These are phyloP conservation scores for Podospora appendiculata DNA, from an alignment of 495 filamentous ascomycete genomes.

Conservation along the genomic window DNA sequence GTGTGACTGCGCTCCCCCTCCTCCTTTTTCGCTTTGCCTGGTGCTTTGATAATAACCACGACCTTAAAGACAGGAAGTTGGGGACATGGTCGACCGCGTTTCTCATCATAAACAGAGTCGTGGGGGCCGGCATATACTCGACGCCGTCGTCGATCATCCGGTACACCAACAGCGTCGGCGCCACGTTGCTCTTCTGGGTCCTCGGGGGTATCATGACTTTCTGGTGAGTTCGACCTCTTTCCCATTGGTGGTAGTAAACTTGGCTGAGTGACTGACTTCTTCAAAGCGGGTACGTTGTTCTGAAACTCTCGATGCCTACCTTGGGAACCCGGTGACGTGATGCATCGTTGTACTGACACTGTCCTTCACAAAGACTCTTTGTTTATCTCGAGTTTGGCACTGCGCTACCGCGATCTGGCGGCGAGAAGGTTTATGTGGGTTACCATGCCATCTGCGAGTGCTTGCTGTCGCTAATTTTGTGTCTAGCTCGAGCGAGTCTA, in stretches of 20 bases:
- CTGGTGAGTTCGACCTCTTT: conserved; percentile 9
- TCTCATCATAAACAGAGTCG: conserved; percentile 27
- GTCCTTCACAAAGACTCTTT: conserved; percentile 11
- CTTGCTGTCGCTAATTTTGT: background rate
- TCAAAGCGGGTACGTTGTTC: conserved; percentile 11
- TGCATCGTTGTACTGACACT: conserved; percentile 1
- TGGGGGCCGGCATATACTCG: conserved; percentile 23
- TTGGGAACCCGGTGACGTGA: background rate
- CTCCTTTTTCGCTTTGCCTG: background rate
- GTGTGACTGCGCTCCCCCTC: too few relatives aligned
- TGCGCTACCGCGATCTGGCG: conserved; percentile 24
- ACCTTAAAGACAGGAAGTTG: conserved; percentile 20
- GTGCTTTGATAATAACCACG: background rate
- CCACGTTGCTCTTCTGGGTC: conserved; percentile 24
- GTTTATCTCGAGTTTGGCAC: conserved; percentile 30
- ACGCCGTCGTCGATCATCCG: conserved; percentile 19
- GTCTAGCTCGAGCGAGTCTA: conserved; percentile 25
- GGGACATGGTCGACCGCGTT: conserved; percentile 26
- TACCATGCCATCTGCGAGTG: background rate
- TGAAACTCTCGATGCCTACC: background rate
- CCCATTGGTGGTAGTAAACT: background rate
- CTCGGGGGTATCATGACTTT: conserved; percentile 25
- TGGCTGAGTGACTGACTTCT: conserved; percentile 1
- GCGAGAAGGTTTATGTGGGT: conserved; percentile 26
- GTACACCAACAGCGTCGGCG: conserved; percentile 21